Conservation (phyloP, 2,329 filamentous ascomycete genomes). For the Clarireedia monteithiana region DNA sequence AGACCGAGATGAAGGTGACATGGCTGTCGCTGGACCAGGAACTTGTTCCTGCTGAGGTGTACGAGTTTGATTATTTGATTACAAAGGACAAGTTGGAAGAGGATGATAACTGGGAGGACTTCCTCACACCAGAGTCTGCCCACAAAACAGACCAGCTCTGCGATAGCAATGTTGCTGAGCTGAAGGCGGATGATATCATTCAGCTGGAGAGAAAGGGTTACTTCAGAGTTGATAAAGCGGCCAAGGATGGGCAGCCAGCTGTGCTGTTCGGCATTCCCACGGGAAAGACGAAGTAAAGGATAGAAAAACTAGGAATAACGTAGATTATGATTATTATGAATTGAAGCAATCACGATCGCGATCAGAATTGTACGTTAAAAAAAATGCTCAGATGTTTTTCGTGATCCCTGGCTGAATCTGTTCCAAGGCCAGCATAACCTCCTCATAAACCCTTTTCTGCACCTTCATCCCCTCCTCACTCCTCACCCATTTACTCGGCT, state of each 20-base stretch:
- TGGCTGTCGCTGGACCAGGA: conserved; percentile 79
- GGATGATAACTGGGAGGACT: conserved; percentile 79
- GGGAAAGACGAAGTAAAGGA: conserved; percentile 41
- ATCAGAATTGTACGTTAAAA: background rate
- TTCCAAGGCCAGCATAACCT: conserved; percentile 37
- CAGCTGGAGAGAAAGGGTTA: conserved; percentile 93
- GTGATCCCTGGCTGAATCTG: conserved; percentile 34
- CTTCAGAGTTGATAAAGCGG: conserved; percentile 70
- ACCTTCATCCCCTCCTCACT: conserved; percentile 32
- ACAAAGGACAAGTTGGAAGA: conserved; percentile 92
- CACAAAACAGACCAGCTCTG: conserved; percentile 67
- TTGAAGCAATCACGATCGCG: background rate
- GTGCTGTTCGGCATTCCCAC: conserved; percentile 66
- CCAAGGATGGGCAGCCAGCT: conserved; percentile 48
- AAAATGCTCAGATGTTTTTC: conserved; percentile 12
- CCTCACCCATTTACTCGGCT: conserved; percentile 29
- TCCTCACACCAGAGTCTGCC: conserved; percentile 66
- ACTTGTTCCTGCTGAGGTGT: conserved; percentile 74
- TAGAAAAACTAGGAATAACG: background rate
- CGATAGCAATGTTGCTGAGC: conserved; percentile 68
- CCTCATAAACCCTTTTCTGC: conserved; percentile 35
- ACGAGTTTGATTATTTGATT: conserved; percentile 92
- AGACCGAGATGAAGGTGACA: conserved; percentile 93
- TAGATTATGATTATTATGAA: background rate
- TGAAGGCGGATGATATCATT: conserved; percentile 86